A percentile compares a stretch with the other conserved stretches of the same genome.
phyloP scores from a whole-genome alignment of 495 filamentous ascomycete species.

The Lasiosphaeria miniovina region DNA sequence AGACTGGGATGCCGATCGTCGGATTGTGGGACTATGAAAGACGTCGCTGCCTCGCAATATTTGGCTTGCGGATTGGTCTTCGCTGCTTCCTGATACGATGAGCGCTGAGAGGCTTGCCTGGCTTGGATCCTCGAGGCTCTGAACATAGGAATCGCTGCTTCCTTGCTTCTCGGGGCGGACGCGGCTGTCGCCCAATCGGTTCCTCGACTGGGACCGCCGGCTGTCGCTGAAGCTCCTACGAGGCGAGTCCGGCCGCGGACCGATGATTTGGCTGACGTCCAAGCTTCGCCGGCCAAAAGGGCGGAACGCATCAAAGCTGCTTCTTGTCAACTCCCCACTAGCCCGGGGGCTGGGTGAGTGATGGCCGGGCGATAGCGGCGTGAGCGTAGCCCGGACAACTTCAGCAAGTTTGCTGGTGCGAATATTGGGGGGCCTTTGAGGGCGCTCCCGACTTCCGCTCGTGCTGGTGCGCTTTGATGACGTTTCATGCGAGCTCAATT shows the following conservation, averaged over 20 bases:
- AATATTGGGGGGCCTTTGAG: constrained; percentile 13
- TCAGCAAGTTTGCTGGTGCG: constrained; percentile 55
- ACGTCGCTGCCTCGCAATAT: constrained; percentile 84
- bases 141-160: constrained; percentile 74
- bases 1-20: constrained; percentile 40
- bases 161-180: constrained; percentile 53
- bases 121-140: constrained; percentile 66
- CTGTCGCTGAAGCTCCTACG: constrained; percentile 59
- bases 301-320: constrained; percentile 41
- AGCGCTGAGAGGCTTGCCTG: constrained; percentile 59
- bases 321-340: constrained; percentile 41
- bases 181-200: constrained; percentile 39
- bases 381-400: constrained; percentile 62
- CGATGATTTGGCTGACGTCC: constrained; percentile 43
- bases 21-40: constrained; percentile 80
- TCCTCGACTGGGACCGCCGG: constrained; percentile 45
- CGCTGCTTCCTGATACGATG: constrained; percentile 66
- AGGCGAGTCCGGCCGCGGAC: constrained; percentile 32
- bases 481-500: constrained; percentile 7
- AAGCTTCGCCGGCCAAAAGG: constrained; percentile 50
- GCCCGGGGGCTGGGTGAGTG: constrained; percentile 41
- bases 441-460: constrained; percentile 12
- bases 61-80: constrained; percentile 84
- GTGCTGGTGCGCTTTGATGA: constrained; percentile 24
- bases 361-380: constrained; percentile 46